Evolutionary conservation across 805 yeast species (phyloP), one percentile per base, ranked within the genome.

Genomic region (Yarrowia yakushimensis): DNA sequence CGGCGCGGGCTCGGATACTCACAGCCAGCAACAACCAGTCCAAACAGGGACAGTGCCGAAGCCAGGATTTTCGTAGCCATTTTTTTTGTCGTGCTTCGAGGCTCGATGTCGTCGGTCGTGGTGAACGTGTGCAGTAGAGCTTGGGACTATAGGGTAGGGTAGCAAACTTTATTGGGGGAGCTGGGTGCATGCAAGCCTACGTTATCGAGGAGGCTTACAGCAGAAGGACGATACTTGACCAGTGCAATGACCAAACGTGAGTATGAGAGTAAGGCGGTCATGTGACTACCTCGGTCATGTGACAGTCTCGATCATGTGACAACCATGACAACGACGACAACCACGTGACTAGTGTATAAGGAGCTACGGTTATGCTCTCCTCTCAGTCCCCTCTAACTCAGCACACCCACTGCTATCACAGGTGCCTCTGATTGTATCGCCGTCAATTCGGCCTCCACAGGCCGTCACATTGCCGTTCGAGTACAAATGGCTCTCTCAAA

Each of bases 391-490:
- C n/a, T n/a, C 57, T 52, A 36, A 52, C 59, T 1, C 33, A 52
- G 59, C 59, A 15, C 83, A 82, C 65, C 77, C 81, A 0, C 65
- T 80, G 13, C 73, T 83, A 6, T 74, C 79, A 34, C 84, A 83
- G 65, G 79, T 84, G 0, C 87, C 88, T 0, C 76, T 84, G 39
- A 78, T 82, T 15, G 74, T 79, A 37, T 82, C 84, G 63, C 86
- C 85, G 3, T 73, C 74, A 25, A 78, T 73, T 65, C 79, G 77
- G 62, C 82, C 85, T 0, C 87, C 88, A 17, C 80, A 77, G 64
- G 81, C 86, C 0, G 78, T 84, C 13, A 78, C 82, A 7, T 73
- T 84, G 36, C 82, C 85, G 36, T 71, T 78, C 31, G 79, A 79
- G 65, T 85, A 80, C 70, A 73, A 71, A 17, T 70, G 72, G 12